These are phyloP conservation scores for Naganishia antarctica DNA, from an alignment of 768 basidiomycete species.

Conservation along the genomic window DNA sequence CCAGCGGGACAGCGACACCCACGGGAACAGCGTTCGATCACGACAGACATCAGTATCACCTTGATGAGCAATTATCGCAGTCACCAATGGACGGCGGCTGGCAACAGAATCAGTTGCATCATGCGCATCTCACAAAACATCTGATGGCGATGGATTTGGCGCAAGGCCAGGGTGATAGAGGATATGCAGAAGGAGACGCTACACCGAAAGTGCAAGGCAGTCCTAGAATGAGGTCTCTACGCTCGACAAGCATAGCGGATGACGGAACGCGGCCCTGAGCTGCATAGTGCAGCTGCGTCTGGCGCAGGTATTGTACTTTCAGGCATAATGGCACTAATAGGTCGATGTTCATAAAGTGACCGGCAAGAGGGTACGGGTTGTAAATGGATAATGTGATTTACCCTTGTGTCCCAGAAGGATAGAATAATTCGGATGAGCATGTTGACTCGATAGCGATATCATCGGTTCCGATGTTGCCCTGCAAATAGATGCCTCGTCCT, in stretches of 20 bases:
- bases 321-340: too few species aligned
- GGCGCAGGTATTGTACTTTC: too few species aligned
- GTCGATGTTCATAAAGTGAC: too few species aligned
- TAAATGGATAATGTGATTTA: background rate
- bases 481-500: too few species aligned
- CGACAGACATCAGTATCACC: background rate
- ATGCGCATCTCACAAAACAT: slow-evolving; percentile 15
- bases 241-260: background rate
- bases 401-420: too few species aligned
- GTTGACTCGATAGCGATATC: too few species aligned
- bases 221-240: background rate
- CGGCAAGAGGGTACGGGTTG: too few species aligned
- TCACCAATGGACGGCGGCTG: background rate
- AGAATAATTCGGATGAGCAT: too few species aligned
- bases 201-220: slow-evolving; percentile 18
- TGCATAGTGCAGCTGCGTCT: too few species aligned
- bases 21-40: background rate
- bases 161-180: background rate
- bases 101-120: background rate
- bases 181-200: slow-evolving; percentile 10
- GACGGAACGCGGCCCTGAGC: too few species aligned
- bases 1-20: slow-evolving; percentile 15
- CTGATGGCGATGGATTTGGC: slow-evolving; percentile 5
- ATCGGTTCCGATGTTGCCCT: too few species aligned
- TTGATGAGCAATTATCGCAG: background rate